Conservation (phyloP, 176 grass and related monocot genomes). For the Musa acuminata region DNA sequence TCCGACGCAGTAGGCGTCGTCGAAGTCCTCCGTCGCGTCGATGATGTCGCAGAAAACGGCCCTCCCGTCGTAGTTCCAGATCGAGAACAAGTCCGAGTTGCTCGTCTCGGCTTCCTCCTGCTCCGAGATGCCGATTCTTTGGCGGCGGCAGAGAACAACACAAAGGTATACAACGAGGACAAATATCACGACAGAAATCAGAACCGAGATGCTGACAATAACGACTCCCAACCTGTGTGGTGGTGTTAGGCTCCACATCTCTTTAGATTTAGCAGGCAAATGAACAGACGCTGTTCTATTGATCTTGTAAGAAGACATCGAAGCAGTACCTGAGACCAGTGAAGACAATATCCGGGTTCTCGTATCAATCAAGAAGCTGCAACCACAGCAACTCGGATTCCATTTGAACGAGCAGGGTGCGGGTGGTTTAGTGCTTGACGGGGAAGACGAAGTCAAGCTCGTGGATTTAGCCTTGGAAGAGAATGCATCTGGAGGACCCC, state of each 20-base stretch:
- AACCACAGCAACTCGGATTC: no score
- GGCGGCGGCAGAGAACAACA: neutral
- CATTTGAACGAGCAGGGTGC: no score
- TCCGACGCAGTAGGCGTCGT: conserved; percentile 5
- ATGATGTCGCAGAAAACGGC: neutral
- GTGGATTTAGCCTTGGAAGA: no score
- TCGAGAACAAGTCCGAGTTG: conserved; percentile 1
- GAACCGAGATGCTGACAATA: neutral
- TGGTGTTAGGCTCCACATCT: neutral
- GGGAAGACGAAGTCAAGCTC: no score
- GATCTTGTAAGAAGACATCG: no score
- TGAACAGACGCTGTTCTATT: no score
- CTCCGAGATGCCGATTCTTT: neutral
- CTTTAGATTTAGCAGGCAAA: no score
- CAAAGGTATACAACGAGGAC: neutral
- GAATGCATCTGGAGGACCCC: no score
- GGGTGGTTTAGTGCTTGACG: no score
- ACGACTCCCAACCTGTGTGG: neutral
- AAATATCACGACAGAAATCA: neutral
- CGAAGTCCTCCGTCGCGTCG: conserved; percentile 9
- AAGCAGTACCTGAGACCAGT: no score
- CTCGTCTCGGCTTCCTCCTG: neutral
- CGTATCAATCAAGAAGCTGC: no score
- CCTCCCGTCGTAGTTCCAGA: conserved; percentile 6
- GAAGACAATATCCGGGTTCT: no score